Evolutionary conservation across 176 grass and related monocot genomes (phyloP), one percentile per base, ranked within the genome.

Genomic region (Avena atlantica): DNA sequence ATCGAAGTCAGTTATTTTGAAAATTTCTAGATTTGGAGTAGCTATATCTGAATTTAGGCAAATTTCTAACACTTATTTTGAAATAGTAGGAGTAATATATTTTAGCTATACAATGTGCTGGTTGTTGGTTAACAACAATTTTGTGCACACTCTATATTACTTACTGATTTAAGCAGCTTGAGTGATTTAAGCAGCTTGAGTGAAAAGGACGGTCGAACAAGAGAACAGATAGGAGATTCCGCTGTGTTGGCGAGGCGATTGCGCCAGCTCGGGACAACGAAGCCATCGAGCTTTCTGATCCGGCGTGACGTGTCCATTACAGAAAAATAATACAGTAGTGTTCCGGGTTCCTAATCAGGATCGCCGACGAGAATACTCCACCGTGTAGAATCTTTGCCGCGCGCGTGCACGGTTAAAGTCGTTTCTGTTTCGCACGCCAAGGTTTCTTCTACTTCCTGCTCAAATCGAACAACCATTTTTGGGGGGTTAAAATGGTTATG

Each of bases 241-340:
- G 47, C 73, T 70, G 27, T 24, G 65, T 29, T 27, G 6, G 47
- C 12, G 37, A 16, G 16, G 67, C 31, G 37, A n/a, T 78, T 17
- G 80, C 21, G 83, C 57, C 84, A 87, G 72, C 62, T 74, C 73
- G 49, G 23, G 47, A 87, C 84, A 79, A 65, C 64, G 8, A 72
- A 13, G 34, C 50, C 42, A 68, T 14, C 17, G 1, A 3, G 53
- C 31, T 29, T 49, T 86, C 16, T 19, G 78, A 86, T 29, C 51
- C 9, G 17, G 5, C 9, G 15, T 70, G 76, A 40, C 31, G 65
- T 63, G 64, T 73, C 61, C 74, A n/a, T 2, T 66, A 31, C 12
- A 61, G 12, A 13, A 9, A 58, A 25, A 71, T 10, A 3, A 52
- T 12, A 72, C 27, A 29, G 27, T 29, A 29, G 27, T 29, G 27